These are phyloP conservation scores for Penstemon barbatus DNA, from an alignment of 257 asterid species.

Conservation along the genomic window DNA sequence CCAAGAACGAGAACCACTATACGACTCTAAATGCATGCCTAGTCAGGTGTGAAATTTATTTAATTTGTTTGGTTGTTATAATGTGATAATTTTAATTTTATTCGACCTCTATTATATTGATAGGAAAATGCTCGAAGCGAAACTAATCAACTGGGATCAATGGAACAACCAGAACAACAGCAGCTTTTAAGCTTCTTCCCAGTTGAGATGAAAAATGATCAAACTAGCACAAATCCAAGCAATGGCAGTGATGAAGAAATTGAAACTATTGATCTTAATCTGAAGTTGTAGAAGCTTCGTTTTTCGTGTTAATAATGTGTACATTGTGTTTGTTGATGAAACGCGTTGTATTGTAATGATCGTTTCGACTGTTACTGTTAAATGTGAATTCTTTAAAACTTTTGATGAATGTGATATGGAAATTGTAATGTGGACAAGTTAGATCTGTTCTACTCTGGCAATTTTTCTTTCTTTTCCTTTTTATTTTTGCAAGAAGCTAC, in stretches of 20 bases:
- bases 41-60: slow-evolving; percentile 41
- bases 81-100: not conserved
- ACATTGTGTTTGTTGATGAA: slow-evolving; percentile 3
- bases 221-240: slow-evolving; percentile 27
- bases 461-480: no score
- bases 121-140: slow-evolving; percentile 44
- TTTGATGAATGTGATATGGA: slow-evolving; percentile 4
- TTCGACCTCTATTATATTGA: not conserved
- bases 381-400: not conserved
- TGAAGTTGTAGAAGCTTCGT: slow-evolving; percentile 49
- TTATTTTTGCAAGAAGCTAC: no score
- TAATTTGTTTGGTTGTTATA: not conserved
- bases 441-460: not conserved
- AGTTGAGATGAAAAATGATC: slow-evolving; percentile 31
- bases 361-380: not conserved
- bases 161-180: slow-evolving; percentile 28
- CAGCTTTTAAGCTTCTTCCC: slow-evolving; percentile 64
- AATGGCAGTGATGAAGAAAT: slow-evolving; percentile 38
- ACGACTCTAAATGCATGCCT: slow-evolving; percentile 29
- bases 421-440: slow-evolving; percentile 16
- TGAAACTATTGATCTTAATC: slow-evolving; percentile 65
- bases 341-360: slow-evolving; percentile 12
- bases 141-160: slow-evolving; percentile 28
- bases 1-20: slow-evolving; percentile 20
- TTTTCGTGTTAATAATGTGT: slow-evolving; percentile 25